Evolutionary conservation across 345 rosid genomes (phyloP), one percentile per base, ranked within the genome.

Genomic region (Eucalyptus cloeziana): DNA sequence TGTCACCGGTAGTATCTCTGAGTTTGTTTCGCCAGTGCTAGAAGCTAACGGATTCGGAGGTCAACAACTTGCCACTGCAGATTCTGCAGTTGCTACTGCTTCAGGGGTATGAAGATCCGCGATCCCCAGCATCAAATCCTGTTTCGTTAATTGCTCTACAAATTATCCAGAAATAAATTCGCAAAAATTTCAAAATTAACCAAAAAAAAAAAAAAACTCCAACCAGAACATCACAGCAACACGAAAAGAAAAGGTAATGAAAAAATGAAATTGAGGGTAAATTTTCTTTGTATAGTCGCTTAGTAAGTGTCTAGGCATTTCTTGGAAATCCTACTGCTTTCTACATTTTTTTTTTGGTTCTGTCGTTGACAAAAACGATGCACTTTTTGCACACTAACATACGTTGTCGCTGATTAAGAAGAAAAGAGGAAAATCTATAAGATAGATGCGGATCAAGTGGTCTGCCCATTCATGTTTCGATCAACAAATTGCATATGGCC

Each of bases 91-190:
- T 45, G 87, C 93, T n/a, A 96, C 91, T 52, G 97, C 98, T 92
- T 95, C 96, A 13, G 96, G 94, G 8, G 98, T 96, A 86, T 95
- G 93, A 91, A 97, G 99, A 95, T 96, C 99, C 86, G 98, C 96
- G 5, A 97, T 89, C 45, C 98, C 98, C 6, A 96, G 92, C 99
- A 94, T 96, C 92, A 97, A 47, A 13, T 47, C 13, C 49, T 47
- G 91, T 49, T 49, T 49, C 13, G 50, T 13, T 49, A 4, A 49
- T 49, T 49, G 50, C 50, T 49, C 50, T 49, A 49, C 5, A 49
- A 49, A 49, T 49, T 49, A 13, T 49, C 15, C 15, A 49, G 15
- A 49, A 49, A 49, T 49, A 13, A 49, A 49, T 4, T 49, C 1
- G 2, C 6, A 50, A 16, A 51, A 51, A 0, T 16, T 16, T 51